Evolutionary conservation across 805 yeast genomes (phyloP).

Genomic region (Ogataea paraovalis): DNA sequence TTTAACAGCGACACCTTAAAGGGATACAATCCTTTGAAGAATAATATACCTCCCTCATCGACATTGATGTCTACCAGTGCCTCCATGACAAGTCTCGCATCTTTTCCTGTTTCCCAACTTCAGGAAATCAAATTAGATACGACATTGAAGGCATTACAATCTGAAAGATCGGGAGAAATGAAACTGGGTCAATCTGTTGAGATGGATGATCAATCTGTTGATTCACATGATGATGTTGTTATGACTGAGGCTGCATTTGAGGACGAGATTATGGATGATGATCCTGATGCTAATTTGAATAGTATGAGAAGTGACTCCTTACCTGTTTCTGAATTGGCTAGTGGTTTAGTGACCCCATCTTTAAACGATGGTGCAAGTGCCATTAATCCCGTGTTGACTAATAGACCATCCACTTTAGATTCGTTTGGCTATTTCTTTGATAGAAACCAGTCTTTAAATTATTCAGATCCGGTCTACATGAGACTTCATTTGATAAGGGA

Average conservation of each 20-base stretch:
- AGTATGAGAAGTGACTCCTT: constrained; percentile 14
- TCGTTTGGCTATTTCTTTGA: constrained; percentile 29
- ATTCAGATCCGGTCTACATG: constrained; percentile 38
- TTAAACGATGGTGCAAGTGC: constrained; percentile 38
- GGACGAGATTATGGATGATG: neutral
- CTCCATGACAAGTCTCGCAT: constrained; percentile 12
- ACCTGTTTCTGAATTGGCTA: constrained; percentile 28
- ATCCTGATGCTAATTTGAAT: neutral
- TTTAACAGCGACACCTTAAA: constrained; percentile 32
- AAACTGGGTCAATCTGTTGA: neutral
- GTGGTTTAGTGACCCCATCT: constrained; percentile 26
- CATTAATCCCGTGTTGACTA: constrained; percentile 37
- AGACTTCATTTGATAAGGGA: constrained; percentile 60
- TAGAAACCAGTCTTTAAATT: constrained; percentile 19
- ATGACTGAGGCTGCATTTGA: constrained; percentile 4
- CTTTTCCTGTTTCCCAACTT: neutral
- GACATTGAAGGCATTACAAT: neutral
- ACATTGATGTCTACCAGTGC: constrained; percentile 19
- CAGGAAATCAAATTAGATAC: constrained; percentile 1
- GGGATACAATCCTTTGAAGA: constrained; percentile 5
- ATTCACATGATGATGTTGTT: constrained; percentile 2
- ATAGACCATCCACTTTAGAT: constrained; percentile 24
- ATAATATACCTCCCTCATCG: neutral
- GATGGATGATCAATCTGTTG: neutral
- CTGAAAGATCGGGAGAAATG: neutral